These are phyloP conservation scores for Exserohilum rostratum DNA, from an alignment of 2,329 filamentous ascomycete genomes.

Conservation along the genomic window DNA sequence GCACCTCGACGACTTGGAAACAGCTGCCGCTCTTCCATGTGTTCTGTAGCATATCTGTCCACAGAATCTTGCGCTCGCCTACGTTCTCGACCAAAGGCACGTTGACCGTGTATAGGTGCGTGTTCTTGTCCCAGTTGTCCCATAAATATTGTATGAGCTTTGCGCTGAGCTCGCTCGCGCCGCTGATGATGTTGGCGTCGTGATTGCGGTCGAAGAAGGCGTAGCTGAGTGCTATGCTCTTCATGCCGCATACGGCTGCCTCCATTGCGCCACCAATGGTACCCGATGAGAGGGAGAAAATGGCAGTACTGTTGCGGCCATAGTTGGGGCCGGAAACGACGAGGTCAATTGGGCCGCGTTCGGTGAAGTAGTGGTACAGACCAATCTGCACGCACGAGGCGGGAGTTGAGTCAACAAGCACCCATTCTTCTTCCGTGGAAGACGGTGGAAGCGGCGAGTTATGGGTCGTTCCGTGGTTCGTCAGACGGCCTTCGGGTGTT, in stretches of 20 bases:
- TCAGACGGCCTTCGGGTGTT: slow-evolving; percentile 37
- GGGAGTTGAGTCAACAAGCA: slow-evolving; percentile 58
- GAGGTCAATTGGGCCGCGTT: slow-evolving; percentile 53
- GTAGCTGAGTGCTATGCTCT: slow-evolving; percentile 82
- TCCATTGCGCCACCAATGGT: slow-evolving; percentile 59
- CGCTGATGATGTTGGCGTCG: slow-evolving; percentile 79
- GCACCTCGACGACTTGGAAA: slow-evolving; percentile 79
- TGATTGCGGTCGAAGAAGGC: slow-evolving; percentile 89
- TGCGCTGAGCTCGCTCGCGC: slow-evolving; percentile 75
- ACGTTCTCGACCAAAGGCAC: slow-evolving; percentile 83
- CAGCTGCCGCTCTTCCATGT: slow-evolving; percentile 85
- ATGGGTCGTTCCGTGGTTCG: slow-evolving; percentile 48
- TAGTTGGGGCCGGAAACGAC: slow-evolving; percentile 59
- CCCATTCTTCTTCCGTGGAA: slow-evolving; percentile 54
- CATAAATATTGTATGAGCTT: slow-evolving; percentile 79
- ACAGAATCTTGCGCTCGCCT: slow-evolving; percentile 74
- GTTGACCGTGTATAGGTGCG: slow-evolving; percentile 90
- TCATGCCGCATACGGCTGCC: slow-evolving; percentile 54
- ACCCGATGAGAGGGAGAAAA: slow-evolving; percentile 57
- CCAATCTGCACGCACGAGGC: slow-evolving; percentile 58
- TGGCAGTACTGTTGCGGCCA: slow-evolving; percentile 57
- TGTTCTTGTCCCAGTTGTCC: slow-evolving; percentile 71
- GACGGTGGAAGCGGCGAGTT: slow-evolving; percentile 38
- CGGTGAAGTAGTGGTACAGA: slow-evolving; percentile 54
- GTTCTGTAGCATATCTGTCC: slow-evolving; percentile 87